phyloP scores from a whole-genome alignment of 2,329 filamentous ascomycete species.

The Xylaria sp. region DNA sequence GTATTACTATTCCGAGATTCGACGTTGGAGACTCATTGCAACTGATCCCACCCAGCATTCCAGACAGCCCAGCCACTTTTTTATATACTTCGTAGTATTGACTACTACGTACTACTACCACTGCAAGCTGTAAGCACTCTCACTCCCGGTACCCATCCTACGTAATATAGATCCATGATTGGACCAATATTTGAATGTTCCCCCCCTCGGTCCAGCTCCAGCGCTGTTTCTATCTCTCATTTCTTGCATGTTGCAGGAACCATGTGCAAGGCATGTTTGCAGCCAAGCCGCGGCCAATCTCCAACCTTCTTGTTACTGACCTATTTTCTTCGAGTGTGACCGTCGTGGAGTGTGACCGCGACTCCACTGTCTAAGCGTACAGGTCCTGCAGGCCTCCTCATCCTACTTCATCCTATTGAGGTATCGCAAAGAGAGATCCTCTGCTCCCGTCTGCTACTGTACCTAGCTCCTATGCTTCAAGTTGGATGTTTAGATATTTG shows the following conservation, averaged over 20 bases:
- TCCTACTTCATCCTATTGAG: constrained; percentile 13
- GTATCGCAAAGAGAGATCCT: constrained; percentile 11
- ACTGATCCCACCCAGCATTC: neutral
- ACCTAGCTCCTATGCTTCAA: neutral
- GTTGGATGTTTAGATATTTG: neutral
- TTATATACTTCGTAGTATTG: too few species aligned
- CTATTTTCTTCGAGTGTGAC: neutral
- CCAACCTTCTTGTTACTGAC: neutral
- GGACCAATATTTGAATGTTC: constrained; percentile 1
- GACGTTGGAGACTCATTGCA: constrained; percentile 1
- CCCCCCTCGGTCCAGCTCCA: neutral
- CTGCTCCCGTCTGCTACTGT: constrained; percentile 1
- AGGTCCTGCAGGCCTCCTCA: constrained; percentile 15
- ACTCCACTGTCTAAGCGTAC: constrained; percentile 32
- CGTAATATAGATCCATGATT: too few species aligned
- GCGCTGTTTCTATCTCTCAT: constrained; percentile 19
- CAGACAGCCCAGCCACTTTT: too few species aligned
- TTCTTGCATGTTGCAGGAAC: constrained; percentile 25
- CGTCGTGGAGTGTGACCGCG: neutral
- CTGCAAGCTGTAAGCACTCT: too few species aligned
- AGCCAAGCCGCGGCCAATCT: constrained; percentile 4
- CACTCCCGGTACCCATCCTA: too few species aligned
- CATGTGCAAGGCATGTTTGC: constrained; percentile 12
- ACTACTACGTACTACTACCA: too few species aligned
- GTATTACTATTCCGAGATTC: neutral